These are phyloP conservation scores for Apiotrichum mycotoxinovorans DNA, from an alignment of 1,284 basidiomycete species.

Conservation along the genomic window DNA sequence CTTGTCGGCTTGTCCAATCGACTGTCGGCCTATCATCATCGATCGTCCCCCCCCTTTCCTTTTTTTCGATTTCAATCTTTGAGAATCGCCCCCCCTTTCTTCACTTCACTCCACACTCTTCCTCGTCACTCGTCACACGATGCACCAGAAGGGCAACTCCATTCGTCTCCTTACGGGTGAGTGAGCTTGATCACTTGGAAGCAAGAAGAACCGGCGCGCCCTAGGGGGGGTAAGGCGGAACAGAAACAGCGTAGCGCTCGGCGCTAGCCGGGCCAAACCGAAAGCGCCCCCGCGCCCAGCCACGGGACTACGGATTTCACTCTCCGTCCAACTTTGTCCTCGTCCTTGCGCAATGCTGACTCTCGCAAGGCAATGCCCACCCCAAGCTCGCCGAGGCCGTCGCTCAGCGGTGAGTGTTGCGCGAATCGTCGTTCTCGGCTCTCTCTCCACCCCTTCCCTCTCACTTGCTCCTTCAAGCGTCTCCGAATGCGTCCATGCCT, in stretches of 20 bases:
- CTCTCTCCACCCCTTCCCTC: background rate
- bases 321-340: no score
- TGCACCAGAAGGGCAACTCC: slow-evolving; percentile 76
- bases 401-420: slow-evolving; percentile 77
- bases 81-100: no score
- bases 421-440: background rate
- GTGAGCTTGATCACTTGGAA: slow-evolving; percentile 33
- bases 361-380: slow-evolving; percentile 83
- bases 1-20: background rate
- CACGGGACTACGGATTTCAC: no score
- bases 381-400: slow-evolving; percentile 92
- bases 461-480: no score
- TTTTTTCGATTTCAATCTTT: background rate
- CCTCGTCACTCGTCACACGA: slow-evolving; percentile 15
- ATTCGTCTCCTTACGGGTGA: slow-evolving; percentile 87
- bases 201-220: background rate
- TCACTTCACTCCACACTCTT: background rate
- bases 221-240: no score
- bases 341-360: background rate
- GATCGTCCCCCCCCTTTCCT: background rate
- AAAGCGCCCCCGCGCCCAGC: no score
- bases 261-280: no score
- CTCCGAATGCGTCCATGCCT: no score
- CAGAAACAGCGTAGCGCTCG: no score
- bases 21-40: background rate